Evolutionary conservation across 2,329 filamentous ascomycete genomes (phyloP), one percentile per base, ranked within the genome.

Genomic region (Dactylellina leptospora): DNA sequence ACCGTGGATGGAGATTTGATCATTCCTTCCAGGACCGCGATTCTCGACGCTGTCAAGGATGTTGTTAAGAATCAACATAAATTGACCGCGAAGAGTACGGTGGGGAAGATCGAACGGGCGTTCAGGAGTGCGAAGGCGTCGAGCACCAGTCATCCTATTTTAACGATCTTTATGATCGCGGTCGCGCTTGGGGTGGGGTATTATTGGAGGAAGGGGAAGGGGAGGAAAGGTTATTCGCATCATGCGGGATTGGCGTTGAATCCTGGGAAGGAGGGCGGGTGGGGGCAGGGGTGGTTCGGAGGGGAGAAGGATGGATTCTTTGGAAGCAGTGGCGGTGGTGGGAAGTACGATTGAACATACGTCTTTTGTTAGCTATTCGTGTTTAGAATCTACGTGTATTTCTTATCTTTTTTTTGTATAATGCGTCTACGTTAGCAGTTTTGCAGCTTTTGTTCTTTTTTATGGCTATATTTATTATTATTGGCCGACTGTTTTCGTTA

Each of bases 1-100:
- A 96, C 93, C 48, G 88, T 90, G 73, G 95, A 91, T 1, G 93
- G 93, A 75, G 93, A 95, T 80, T 86, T 89, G 74, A 97, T 99
- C 78, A 88, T 93, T 76, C 89, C 93, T 59, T 95, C 90, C 23
- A 89, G 95, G 74, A 93, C 92, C 2, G 92, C 90, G 2, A 96
- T 97, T 78, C 86, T 96, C 73, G 93, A 96, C 81, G 96, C 92
- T 11, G 83, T 93, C 60, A 85, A 86, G 76, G 90, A 90, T 78
- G 85, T 92, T 72, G 86, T 90, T 8, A 83, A 85, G 22, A 86
- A 85, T 51, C 88, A 88, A 51, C 85, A 90, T 48, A 87, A 88
- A 78, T 89, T 96, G 79, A 85, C 86, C 77, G 84, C 89, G 28
- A 95, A 93, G 82, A 87, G 89, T 74, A 92, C 90, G n/a, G 88